Conservation (phyloP, 495 filamentous ascomycete genomes). For the Xylaria grammica region DNA sequence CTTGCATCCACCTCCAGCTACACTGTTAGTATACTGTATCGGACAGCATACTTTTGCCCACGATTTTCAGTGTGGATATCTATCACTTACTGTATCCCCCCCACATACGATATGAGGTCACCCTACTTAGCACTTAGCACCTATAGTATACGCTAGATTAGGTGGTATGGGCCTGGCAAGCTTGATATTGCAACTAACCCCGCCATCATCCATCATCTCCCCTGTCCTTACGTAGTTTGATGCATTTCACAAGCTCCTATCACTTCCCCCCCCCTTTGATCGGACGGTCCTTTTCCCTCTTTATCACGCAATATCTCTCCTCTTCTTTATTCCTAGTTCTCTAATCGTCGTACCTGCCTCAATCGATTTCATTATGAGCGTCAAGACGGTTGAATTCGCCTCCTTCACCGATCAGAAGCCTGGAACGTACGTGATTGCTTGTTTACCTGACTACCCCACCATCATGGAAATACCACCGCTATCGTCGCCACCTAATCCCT, state of each 20-base stretch:
- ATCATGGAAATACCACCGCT: slow-evolving; percentile 9
- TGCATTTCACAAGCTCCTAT: slow-evolving; percentile 18
- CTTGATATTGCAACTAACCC: slow-evolving; percentile 18
- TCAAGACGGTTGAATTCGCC: slow-evolving; percentile 75
- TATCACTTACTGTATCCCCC: not conserved
- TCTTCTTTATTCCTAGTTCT: not conserved
- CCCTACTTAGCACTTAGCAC: not conserved
- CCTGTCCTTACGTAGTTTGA: slow-evolving; percentile 21
- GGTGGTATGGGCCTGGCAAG: not conserved
- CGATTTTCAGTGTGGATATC: not conserved
- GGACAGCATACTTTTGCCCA: too few species aligned
- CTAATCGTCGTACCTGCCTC: not conserved
- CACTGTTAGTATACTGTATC: not conserved
- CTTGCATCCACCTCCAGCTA: too few species aligned
- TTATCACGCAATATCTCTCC: not conserved
- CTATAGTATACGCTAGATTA: not conserved
- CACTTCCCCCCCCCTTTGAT: not conserved
- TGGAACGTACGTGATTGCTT: slow-evolving; percentile 81
- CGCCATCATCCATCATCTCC: slow-evolving; percentile 15
- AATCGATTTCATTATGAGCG: slow-evolving; percentile 61
- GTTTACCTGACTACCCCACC: slow-evolving; percentile 39
- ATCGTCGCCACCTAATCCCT: slow-evolving; percentile 27
- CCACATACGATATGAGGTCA: slow-evolving; percentile 15
- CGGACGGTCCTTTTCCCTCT: not conserved
- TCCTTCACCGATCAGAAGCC: slow-evolving; percentile 96